Evolutionary conservation across 2,329 filamentous ascomycete genomes (phyloP).

Genomic region (Xylaria sp.): DNA sequence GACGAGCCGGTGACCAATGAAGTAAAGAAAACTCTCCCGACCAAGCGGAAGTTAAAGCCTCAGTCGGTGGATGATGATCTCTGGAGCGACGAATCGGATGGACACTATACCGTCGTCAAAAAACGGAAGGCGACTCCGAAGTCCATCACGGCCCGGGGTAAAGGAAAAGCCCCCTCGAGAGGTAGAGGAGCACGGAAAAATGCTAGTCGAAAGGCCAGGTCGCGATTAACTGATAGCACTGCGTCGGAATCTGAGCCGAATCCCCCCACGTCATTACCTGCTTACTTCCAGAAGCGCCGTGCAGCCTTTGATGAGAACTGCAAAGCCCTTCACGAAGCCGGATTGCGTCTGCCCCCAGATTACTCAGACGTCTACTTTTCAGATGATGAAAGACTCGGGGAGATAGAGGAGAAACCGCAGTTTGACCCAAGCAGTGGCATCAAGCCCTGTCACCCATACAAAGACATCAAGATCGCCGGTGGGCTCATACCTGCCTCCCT

Average conservation of each 20-base stretch:
- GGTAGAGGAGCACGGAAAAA: constrained; percentile 33
- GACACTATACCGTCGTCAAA: constrained; percentile 38
- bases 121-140: constrained; percentile 42
- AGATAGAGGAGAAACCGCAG: constrained; percentile 74
- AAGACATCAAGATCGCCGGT: constrained; percentile 80
- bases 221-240: constrained; percentile 48
- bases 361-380: constrained; percentile 82
- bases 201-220: constrained; percentile 29
- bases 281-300: constrained; percentile 77
- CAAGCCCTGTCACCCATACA: constrained; percentile 75
- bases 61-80: constrained; percentile 35
- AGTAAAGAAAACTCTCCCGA: constrained; percentile 22
- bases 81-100: constrained; percentile 48
- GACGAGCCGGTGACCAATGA: constrained; percentile 34
- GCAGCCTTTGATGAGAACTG: constrained; percentile 73
- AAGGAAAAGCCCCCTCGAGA: constrained; percentile 37
- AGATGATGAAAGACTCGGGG: constrained; percentile 71
- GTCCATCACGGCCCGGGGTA: constrained; percentile 35
- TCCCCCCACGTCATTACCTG: constrained; percentile 70
- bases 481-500: constrained; percentile 89
- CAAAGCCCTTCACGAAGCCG: constrained; percentile 70
- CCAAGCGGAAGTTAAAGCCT: constrained; percentile 43
- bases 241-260: constrained; percentile 54
- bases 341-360: constrained; percentile 79
- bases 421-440: constrained; percentile 67